Evolutionary conservation across 331 rosid species (phyloP).

Genomic region (Dryas integrifolia): DNA sequence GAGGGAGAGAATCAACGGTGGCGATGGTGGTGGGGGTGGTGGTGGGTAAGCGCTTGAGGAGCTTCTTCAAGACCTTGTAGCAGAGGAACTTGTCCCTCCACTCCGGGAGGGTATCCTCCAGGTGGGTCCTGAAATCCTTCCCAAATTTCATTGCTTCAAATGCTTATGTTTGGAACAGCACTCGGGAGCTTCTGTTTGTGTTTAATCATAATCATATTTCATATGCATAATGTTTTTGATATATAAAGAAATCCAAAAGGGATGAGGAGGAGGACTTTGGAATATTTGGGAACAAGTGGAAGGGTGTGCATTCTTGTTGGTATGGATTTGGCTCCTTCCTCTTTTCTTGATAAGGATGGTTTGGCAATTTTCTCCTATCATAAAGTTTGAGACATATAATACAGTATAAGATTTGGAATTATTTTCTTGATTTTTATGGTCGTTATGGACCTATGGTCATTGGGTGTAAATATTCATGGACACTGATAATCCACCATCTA

Average conservation of each 20-base stretch:
- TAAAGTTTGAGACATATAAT: not conserved
- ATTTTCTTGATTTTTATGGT: not conserved
- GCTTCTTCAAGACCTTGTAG: constrained; percentile 84
- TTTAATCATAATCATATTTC: not conserved
- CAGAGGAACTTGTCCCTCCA: constrained; percentile 98
- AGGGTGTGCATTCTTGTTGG: not conserved
- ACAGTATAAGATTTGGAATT: too few species aligned
- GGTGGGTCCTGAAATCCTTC: constrained; percentile 77
- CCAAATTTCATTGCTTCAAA: constrained; percentile 75
- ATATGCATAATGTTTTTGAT: not conserved
- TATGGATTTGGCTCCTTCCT: not conserved
- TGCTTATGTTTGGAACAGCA: not conserved
- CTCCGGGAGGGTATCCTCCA: constrained; percentile 89
- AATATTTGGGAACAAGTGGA: constrained; percentile 13
- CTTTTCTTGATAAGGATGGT: not conserved
- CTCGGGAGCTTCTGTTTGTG: not conserved
- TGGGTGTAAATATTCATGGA: not conserved
- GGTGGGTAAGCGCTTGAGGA: constrained; percentile 51
- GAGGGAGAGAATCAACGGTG: constrained; percentile 17
- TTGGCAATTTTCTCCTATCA: not conserved
- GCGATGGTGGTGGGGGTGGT: not conserved
- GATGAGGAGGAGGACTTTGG: not conserved
- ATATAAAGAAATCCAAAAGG: not conserved
- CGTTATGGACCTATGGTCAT: too few species aligned
- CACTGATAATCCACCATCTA: not conserved